phyloP scores from a whole-genome alignment of 1,139 yeast genomes.

The Pichia sp. region DNA sequence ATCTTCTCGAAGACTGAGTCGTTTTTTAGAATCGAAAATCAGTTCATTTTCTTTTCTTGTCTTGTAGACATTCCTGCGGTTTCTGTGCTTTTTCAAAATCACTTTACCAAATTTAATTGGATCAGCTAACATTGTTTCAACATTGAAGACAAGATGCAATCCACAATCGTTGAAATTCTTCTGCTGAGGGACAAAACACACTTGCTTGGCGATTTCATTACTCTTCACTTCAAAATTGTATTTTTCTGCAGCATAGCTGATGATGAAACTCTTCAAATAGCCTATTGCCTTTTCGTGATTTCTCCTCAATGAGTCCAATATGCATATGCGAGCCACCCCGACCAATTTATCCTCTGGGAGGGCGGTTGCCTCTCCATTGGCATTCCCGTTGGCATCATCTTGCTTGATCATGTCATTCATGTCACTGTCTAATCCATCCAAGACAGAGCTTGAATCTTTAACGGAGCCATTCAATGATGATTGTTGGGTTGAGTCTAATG shows the following conservation, averaged over 20 bases:
- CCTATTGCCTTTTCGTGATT: slow-evolving; percentile 50
- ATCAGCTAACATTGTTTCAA: slow-evolving; percentile 48
- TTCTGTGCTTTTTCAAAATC: slow-evolving; percentile 26
- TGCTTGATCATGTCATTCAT: too few relatives aligned
- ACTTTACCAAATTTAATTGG: slow-evolving; percentile 23
- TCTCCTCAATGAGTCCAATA: slow-evolving; percentile 74
- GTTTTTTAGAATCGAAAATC: slow-evolving; percentile 36
- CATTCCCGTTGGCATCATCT: background rate
- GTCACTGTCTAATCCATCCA: background rate
- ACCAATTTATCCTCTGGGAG: background rate
- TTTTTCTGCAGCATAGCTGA: slow-evolving; percentile 66
- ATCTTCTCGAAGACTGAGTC: slow-evolving; percentile 36
- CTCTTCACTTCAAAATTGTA: slow-evolving; percentile 46
- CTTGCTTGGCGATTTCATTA: slow-evolving; percentile 41
- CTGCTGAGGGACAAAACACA: slow-evolving; percentile 75
- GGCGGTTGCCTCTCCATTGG: background rate
- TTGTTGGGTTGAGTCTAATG: background rate
- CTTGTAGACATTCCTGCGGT: slow-evolving; percentile 11
- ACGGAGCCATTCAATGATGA: background rate
- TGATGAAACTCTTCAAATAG: slow-evolving; percentile 62
- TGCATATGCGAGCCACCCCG: slow-evolving; percentile 51
- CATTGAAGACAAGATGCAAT: slow-evolving; percentile 79
- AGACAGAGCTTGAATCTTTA: background rate
- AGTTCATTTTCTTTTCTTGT: slow-evolving; percentile 10
- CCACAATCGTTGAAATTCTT: slow-evolving; percentile 94